Base-by-base conservation (phyloP, 2,329 filamentous ascomycete genomes). In the Onygenales sp. region DNA sequence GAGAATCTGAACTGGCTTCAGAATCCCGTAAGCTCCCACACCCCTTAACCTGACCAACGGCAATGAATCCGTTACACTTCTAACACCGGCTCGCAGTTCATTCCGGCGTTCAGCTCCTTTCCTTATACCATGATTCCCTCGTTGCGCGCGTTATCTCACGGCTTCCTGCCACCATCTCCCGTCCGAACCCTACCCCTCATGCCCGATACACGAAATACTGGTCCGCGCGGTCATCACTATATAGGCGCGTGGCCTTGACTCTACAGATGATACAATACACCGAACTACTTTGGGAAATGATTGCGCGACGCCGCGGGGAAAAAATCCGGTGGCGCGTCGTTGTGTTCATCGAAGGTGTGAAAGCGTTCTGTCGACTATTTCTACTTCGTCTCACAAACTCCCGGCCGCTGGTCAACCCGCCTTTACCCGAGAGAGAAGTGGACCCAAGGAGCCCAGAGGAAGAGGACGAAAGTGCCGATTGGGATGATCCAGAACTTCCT, bases 211-310 rank as follows among this genome's bases (percentile, higher is more conserved):
- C 82, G 39, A 77, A 78, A 57, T 84, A 82, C 67, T 85, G 81
- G 78, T 76, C 77, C 14, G 73, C 77, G 48, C 76, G 77, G 52
- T 84, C 80, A 63, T 75, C 79, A 4, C 77, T 89, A 8, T 98
- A 98, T 70, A 82, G 85, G 55, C 82, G 87, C 55, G 82, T 94
- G 52, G 91, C 92, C 42, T 79, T 91, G 59, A 75, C 90, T 4
- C 75, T 98, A 48, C 89, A 95, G 67, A 86, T 95, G 72, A 87
- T 96, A 31, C 87, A 93, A 61, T 97, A 97, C 66, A 95, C 91
- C 0, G 89, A 98, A 72, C 76, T 98, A 33, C 74, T 98, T n/a
- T 93, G 92, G 80, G 93, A 98, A 69, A 98, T 98, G 93, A 82
- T 87, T 32, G 91, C 91, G 32, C 94, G 95, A 71, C 81, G 92